Conservation (phyloP, 148 eudicot genomes). For the Fagopyrum homotropicum region DNA sequence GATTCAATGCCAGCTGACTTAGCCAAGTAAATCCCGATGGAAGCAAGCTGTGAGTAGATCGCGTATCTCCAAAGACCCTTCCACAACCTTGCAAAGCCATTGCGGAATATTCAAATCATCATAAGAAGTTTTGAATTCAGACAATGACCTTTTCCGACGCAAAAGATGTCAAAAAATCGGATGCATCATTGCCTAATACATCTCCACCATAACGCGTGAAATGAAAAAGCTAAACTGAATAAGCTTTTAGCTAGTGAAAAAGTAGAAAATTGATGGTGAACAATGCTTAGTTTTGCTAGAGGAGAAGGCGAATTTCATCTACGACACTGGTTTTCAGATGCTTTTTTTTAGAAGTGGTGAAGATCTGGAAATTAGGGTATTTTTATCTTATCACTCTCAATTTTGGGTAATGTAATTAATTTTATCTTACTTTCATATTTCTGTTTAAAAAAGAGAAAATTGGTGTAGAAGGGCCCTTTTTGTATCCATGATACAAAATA, state of each 20-base stretch:
- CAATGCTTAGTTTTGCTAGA: background rate
- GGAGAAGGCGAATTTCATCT: background rate
- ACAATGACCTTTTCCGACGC: slow-evolving; percentile 40
- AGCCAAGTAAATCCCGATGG: slow-evolving; percentile 62
- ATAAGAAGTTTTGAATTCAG: slow-evolving; percentile 47
- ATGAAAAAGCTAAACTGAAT: background rate
- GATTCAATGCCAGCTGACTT: slow-evolving; percentile 53
- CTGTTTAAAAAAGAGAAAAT: too few species aligned
- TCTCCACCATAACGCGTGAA: slow-evolving; percentile 27
- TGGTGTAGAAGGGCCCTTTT: too few species aligned
- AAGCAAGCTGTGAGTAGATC: slow-evolving; percentile 78
- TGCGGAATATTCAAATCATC: slow-evolving; percentile 66
- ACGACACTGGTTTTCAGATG: background rate
- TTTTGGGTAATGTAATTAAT: too few species aligned
- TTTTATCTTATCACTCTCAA: too few species aligned
- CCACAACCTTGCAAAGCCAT: slow-evolving; percentile 59
- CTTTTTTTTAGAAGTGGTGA: background rate
- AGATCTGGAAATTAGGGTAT: slow-evolving; percentile 5
- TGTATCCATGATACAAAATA: too few species aligned
- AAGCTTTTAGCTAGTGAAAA: background rate
- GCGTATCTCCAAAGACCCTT: slow-evolving; percentile 86
- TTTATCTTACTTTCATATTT: too few species aligned
- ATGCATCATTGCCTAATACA: slow-evolving; percentile 70
- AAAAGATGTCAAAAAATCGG: slow-evolving; percentile 50
- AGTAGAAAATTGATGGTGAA: background rate